Evolutionary conservation across 257 asterid genomes (phyloP), one percentile per base, ranked within the genome.

Genomic region (Apocynum venetum): DNA sequence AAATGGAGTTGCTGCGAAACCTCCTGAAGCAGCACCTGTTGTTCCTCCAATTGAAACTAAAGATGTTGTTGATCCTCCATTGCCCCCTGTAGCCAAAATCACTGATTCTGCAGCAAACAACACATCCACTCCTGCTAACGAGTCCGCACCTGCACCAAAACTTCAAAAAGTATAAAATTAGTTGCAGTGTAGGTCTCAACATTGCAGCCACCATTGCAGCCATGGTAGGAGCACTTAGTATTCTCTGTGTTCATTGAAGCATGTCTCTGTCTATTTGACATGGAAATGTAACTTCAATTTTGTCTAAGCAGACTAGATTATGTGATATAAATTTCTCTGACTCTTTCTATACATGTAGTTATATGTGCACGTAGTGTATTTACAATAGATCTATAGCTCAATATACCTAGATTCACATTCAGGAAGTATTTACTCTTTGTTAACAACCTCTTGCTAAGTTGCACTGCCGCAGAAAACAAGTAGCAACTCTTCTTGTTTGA

Each of bases 1-100:
- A 6, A 63, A 64, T 43, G 68, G 48, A 15, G 69, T 64, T 35
- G 12, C 78, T 25, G 78, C 82, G n/a, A 72, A 72, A 63, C 82
- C 82, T 8, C 82, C 82, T 0, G 25, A 51, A 51, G 78, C 74
- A 5, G 78, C 82, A 73, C 82, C 82, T 10, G 13, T 44, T 35
- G 15, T 41, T 6, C 82, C 82, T 40, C 77, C 76, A 36, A 76
- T 79, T 8, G 20, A 79, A 72, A 53, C 68, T 25, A 61, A 51
- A n/a, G 82, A 73, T 64, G 65, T 79, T 4, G 69, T 51, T 64
- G 82, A 72, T 66, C 82, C 82, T 13, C 38, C 82, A 49, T 19
- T 79, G 47, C 82, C 82, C 51, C 74, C 82, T 4, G 74, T 79
- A 8, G 48, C 69, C 59, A 73, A 72, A 47, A 41, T 72, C 4